Conservation (phyloP, 176 grass and related monocot genomes). For the Oryza rufipogon region DNA sequence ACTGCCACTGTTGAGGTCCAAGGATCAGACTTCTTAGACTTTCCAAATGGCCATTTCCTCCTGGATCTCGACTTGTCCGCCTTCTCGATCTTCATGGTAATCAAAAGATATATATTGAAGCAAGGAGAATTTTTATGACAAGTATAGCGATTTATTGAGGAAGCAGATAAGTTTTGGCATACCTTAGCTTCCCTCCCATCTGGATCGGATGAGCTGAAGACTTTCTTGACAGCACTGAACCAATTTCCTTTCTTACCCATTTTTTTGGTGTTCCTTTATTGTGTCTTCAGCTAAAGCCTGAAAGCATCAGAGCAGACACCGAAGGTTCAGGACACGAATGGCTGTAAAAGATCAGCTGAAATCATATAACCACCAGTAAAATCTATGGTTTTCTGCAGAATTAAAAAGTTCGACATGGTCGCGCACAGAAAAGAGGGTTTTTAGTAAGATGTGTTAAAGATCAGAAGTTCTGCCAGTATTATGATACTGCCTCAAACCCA, state of each 20-base stretch:
- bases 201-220: slow-evolving; percentile 66
- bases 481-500: neutral
- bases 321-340: slow-evolving; percentile 27
- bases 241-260: slow-evolving; percentile 88
- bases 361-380: slow-evolving; percentile 4
- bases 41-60: slow-evolving; percentile 68
- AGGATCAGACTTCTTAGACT: slow-evolving; percentile 47
- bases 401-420: slow-evolving; percentile 1
- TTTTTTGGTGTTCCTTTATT: neutral
- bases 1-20: slow-evolving; percentile 35
- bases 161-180: slow-evolving; percentile 24
- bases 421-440: neutral
- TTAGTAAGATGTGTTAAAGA: neutral
- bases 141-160: neutral
- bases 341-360: neutral
- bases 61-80: slow-evolving; percentile 54
- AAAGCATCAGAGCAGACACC: slow-evolving; percentile 37
- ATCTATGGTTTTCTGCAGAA: slow-evolving; percentile 1
- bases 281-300: slow-evolving; percentile 33
- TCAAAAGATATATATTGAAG: slow-evolving; percentile 19
- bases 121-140: slow-evolving; percentile 10
- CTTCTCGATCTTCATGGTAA: slow-evolving; percentile 46
- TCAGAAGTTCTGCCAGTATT: slow-evolving; percentile 15
- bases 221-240: slow-evolving; percentile 72
- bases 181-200: slow-evolving; percentile 71